Evolutionary conservation across 768 basidiomycete genomes (phyloP).

Genomic region (Cystobasidiopsis lactophilus): DNA sequence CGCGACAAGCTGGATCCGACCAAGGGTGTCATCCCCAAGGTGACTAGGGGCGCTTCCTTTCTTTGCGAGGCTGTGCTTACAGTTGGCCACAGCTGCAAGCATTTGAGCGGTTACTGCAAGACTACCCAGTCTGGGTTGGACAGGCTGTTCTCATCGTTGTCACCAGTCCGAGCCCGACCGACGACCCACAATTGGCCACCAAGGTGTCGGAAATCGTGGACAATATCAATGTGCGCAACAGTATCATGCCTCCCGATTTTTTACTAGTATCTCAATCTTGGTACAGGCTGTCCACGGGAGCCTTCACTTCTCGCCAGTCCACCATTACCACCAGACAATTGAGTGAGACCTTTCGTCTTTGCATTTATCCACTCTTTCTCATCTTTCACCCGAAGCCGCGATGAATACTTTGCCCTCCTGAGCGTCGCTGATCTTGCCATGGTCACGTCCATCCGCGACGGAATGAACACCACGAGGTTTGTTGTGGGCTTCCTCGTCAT

Average conservation of each 20-base stretch:
- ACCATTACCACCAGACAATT: slow-evolving; percentile 94
- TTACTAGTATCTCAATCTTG: slow-evolving; percentile 5
- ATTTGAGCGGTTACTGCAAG: slow-evolving; percentile 76
- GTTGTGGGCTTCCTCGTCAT: background rate
- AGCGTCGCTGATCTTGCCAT: slow-evolving; percentile 82
- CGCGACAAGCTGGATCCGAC: slow-evolving; percentile 96
- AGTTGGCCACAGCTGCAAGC: slow-evolving; percentile 45
- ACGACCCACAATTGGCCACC: slow-evolving; percentile 79
- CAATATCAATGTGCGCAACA: slow-evolving; percentile 50
- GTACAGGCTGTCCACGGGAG: slow-evolving; percentile 53
- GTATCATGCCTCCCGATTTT: background rate
- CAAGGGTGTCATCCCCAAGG: slow-evolving; percentile 93
- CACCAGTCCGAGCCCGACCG: slow-evolving; percentile 74
- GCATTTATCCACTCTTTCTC: background rate
- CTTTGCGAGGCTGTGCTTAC: background rate
- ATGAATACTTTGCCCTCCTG: slow-evolving; percentile 90
- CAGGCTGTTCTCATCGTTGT: slow-evolving; percentile 45
- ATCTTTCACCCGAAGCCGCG: slow-evolving; percentile 29
- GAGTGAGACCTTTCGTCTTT: slow-evolving; percentile 28
- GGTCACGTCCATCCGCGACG: slow-evolving; percentile 84
- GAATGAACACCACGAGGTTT: slow-evolving; percentile 84
- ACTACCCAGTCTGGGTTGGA: slow-evolving; percentile 70
- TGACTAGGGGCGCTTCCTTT: slow-evolving; percentile 18
- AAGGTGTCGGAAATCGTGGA: slow-evolving; percentile 83
- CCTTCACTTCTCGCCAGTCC: slow-evolving; percentile 85